Evolutionary conservation across 805 yeast genomes (phyloP), one percentile per base, ranked within the genome.

Genomic region (Hemisphaericaspora nanyangensis): DNA sequence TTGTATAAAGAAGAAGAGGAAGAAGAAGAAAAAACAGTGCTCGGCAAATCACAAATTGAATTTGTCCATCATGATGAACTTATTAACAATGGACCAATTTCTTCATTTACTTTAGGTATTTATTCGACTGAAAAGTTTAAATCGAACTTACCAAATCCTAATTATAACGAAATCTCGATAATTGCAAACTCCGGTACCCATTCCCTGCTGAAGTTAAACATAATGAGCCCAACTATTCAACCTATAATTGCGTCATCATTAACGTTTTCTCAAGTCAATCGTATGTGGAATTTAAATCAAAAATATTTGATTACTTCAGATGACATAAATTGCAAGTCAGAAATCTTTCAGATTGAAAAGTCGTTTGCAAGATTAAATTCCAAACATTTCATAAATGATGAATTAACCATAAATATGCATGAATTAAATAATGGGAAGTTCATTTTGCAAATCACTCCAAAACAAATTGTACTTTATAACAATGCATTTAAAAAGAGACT

Each of bases 361-460:
- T 74, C 78, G 18, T 85, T 82, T 55, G 74, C 80, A 27, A 70
- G 82, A 35, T 64, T 82, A 38, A 77, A 74, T 34, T 70, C 81
- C 4, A 75, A 77, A 35, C 82, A 78, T 46, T 83, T 86, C 52
- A 74, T 79, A 41, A 74, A 78, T 42, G 75, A 79, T 39, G 77
- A 78, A 24, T 63, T 74, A 12, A 87, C 95, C 0, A 67, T 87
- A 8, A 78, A 78, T 26, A 79, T 85, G 51, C 85, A 82, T 17
- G 78, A 81, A 30, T 60, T 84, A 40, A 70, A 74, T 34, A 56
- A 60, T 17, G 75, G 80, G 6, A 72, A 76, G 28, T 72, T 77
- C 48, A 78, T 87, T 27, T 74, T 88, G 13, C 96, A 89, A 55
- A 78, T 87, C 2, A 81, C 93, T 1, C 77, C 84, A 0, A 74